phyloP scores from a whole-genome alignment of 1,284 basidiomycete species.

The Phylloboletellus chloephorus region DNA sequence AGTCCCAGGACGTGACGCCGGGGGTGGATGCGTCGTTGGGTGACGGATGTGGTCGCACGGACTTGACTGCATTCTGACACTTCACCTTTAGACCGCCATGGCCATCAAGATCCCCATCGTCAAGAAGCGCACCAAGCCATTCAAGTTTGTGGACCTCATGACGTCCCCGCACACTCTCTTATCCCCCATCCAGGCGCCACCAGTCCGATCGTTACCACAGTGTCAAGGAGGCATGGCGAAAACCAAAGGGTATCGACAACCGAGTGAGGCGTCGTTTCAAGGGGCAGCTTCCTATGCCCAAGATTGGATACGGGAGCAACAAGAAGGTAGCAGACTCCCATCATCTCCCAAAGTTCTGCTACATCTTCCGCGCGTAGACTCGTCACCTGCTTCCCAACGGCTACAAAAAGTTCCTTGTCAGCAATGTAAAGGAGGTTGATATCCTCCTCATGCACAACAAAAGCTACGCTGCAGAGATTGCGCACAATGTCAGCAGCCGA shows the following conservation, averaged over 20 bases:
- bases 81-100: slow-evolving; percentile 53
- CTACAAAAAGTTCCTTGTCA: slow-evolving; percentile 90
- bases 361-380: slow-evolving; percentile 44
- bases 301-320: slow-evolving; percentile 88
- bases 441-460: slow-evolving; percentile 98
- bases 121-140: slow-evolving; percentile 93
- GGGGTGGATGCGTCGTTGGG: slow-evolving; percentile 31
- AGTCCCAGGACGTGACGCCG: background rate
- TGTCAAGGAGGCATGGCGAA: slow-evolving; percentile 97
- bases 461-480: slow-evolving; percentile 94
- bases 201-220: slow-evolving; percentile 94
- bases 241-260: slow-evolving; percentile 97
- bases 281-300: slow-evolving; percentile 93
- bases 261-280: slow-evolving; percentile 94
- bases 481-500: slow-evolving; percentile 94
- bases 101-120: slow-evolving; percentile 85
- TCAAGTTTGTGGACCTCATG: slow-evolving; percentile 64
- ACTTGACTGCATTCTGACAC: slow-evolving; percentile 16
- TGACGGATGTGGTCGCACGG: slow-evolving; percentile 23
- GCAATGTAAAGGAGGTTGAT: slow-evolving; percentile 88
- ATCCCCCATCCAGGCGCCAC: slow-evolving; percentile 68
- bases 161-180: slow-evolving; percentile 13
- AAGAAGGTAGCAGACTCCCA: slow-evolving; percentile 46
- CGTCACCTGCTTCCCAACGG: slow-evolving; percentile 93
- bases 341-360: slow-evolving; percentile 2